These are phyloP conservation scores for Coniochaeta sp. DNA, from an alignment of 2,329 filamentous ascomycete species.

Conservation along the genomic window DNA sequence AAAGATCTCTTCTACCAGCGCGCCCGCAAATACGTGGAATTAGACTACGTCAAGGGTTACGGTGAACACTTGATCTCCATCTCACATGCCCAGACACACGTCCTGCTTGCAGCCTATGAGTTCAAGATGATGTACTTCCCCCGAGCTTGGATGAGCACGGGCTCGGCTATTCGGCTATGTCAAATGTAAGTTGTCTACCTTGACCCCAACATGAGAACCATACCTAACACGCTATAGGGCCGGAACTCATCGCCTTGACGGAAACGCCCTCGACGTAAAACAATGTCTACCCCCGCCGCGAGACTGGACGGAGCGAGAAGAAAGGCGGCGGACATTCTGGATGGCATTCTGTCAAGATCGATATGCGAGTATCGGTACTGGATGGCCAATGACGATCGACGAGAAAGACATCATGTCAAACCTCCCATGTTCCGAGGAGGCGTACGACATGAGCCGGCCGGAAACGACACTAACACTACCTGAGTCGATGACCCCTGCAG, in stretches of 20 bases:
- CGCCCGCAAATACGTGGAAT: slow-evolving; percentile 81
- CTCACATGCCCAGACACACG: slow-evolving; percentile 79
- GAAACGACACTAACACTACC: slow-evolving; percentile 63
- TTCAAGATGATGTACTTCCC: slow-evolving; percentile 99
- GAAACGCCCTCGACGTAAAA: slow-evolving; percentile 78
- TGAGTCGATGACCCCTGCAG: slow-evolving; percentile 62
- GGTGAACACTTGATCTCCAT: slow-evolving; percentile 84
- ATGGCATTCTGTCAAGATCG: slow-evolving; percentile 85
- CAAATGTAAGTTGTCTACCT: slow-evolving; percentile 59
- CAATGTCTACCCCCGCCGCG: slow-evolving; percentile 78
- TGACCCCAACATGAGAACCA: not conserved
- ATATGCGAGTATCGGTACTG: slow-evolving; percentile 91
- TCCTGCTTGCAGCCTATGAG: slow-evolving; percentile 74
- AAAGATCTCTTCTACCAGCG: slow-evolving; percentile 87
- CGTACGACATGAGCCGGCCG: slow-evolving; percentile 72
- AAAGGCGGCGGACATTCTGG: slow-evolving; percentile 90
- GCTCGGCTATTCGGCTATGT: slow-evolving; percentile 68
- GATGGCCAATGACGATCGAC: slow-evolving; percentile 93
- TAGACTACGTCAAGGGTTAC: slow-evolving; percentile 85
- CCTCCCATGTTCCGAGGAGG: slow-evolving; percentile 75
- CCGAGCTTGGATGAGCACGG: slow-evolving; percentile 87
- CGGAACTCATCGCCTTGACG: slow-evolving; percentile 81
- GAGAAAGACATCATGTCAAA: slow-evolving; percentile 86
- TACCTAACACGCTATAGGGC: slow-evolving; percentile 61
- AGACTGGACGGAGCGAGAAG: slow-evolving; percentile 92